Percentiles rank a stretch among this genome's conserved stretches.
phyloP scores from a whole-genome alignment of 2,329 filamentous ascomycete species.

The Dichotomopilus funicola region DNA sequence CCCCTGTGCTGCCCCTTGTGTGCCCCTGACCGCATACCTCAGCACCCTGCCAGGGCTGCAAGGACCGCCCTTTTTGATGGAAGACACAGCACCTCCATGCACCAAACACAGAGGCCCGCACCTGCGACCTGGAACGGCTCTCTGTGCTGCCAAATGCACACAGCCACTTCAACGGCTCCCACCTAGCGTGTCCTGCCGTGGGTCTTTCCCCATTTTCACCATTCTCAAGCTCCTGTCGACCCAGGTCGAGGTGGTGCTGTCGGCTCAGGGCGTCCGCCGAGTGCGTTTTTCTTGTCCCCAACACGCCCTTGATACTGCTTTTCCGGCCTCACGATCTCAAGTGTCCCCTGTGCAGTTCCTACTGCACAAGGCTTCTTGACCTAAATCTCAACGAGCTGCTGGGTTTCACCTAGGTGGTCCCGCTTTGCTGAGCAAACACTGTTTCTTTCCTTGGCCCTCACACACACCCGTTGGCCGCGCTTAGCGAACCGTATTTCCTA shows the following conservation, averaged over 20 bases:
- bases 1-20: conserved; percentile 5
- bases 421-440: conserved; percentile 1
- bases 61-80: conserved; percentile 5
- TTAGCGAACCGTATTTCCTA: too few species aligned
- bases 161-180: too few species aligned
- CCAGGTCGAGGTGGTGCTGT: not conserved
- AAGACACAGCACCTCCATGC: conserved; percentile 7
- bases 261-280: not conserved
- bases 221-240: not conserved
- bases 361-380: too few species aligned
- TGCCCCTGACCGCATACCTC: conserved; percentile 11
- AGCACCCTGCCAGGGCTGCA: conserved; percentile 13
- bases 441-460: not conserved
- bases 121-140: too few species aligned
- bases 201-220: not conserved
- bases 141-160: too few species aligned
- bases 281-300: not conserved
- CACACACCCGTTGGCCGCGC: not conserved
- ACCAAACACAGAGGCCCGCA: too few species aligned
- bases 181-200: not conserved
- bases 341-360: too few species aligned
- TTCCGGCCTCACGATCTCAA: not conserved
- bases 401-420: not conserved
- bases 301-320: not conserved
- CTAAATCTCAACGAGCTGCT: not conserved